Percentiles rank a stretch among this genome's conserved stretches.
These are phyloP conservation scores for Stromatinia cepivora DNA, from an alignment of 2,329 filamentous ascomycete genomes.

Conservation along the genomic window DNA sequence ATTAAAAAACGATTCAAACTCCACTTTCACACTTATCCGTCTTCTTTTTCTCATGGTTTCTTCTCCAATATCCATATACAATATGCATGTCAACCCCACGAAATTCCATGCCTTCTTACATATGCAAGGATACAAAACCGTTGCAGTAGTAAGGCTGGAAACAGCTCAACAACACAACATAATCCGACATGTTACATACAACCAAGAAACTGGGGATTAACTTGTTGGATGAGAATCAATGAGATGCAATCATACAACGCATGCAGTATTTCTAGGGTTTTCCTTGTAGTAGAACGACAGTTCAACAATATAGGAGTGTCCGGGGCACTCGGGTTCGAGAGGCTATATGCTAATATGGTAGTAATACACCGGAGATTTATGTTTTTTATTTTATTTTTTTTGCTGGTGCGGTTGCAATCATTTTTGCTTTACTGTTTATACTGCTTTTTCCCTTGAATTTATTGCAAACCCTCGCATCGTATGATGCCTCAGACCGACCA, in stretches of 20 bases:
- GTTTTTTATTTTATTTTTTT: neutral
- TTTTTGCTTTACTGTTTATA: slow-evolving; percentile 12
- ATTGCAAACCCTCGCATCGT: slow-evolving; percentile 11
- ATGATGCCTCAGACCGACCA: slow-evolving; percentile 3
- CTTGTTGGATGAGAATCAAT: slow-evolving; percentile 8
- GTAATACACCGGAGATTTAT: slow-evolving; percentile 12
- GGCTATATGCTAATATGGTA: slow-evolving; percentile 3
- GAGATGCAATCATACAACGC: slow-evolving; percentile 9
- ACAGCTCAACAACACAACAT: slow-evolving; percentile 21
- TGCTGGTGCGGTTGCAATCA: neutral
- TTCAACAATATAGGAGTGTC: slow-evolving; percentile 14
- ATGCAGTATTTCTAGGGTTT: slow-evolving; percentile 15
- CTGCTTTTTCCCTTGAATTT: neutral
- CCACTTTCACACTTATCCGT: slow-evolving; percentile 8
- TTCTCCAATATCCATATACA: neutral
- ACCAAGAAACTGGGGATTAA: slow-evolving; percentile 8
- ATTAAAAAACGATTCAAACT: slow-evolving; percentile 9
- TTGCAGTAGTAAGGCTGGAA: slow-evolving; percentile 24
- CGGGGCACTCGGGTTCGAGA: slow-evolving; percentile 22
- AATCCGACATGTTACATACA: slow-evolving; percentile 11
- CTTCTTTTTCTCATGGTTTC: neutral
- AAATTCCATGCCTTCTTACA: slow-evolving; percentile 19
- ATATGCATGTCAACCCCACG: slow-evolving; percentile 15
- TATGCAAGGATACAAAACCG: slow-evolving; percentile 18
- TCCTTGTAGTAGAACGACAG: neutral